Conservation (phyloP, 805 yeast genomes). For the Ogataea siamensis region DNA sequence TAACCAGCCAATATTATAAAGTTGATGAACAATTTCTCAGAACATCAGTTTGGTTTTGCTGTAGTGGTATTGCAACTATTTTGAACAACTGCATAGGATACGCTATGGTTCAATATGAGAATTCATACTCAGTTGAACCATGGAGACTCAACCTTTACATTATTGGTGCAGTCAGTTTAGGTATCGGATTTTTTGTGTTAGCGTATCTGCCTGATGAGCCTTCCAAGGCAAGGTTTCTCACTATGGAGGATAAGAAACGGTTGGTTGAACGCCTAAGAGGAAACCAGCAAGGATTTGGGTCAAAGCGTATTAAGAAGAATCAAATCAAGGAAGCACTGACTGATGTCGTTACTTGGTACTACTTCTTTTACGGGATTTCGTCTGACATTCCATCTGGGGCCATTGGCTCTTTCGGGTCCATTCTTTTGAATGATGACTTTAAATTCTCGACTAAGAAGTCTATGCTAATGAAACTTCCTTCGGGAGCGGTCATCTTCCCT, state of each 20-base stretch:
- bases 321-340: conserved; percentile 23
- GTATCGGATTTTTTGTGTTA: conserved; percentile 40
- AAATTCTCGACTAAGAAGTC: conserved; percentile 42
- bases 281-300: conserved; percentile 28
- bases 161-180: conserved; percentile 54
- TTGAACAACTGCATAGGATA: conserved; percentile 49
- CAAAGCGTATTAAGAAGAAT: conserved; percentile 25
- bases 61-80: conserved; percentile 40
- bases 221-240: conserved; percentile 39
- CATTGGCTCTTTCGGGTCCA: conserved; percentile 26
- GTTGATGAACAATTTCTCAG: conserved; percentile 42
- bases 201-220: conserved; percentile 59
- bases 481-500: conserved; percentile 42
- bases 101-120: conserved; percentile 37
- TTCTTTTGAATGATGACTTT: conserved; percentile 33
- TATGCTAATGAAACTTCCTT: conserved; percentile 33
- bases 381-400: conserved; percentile 32
- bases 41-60: conserved; percentile 22
- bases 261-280: conserved; percentile 32
- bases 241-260: conserved; percentile 34
- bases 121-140: conserved; percentile 43
- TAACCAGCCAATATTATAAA: conserved; percentile 52
- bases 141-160: conserved; percentile 62
- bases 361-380: conserved; percentile 20
- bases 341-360: conserved; percentile 23